Percentiles rank a stretch among this genome's conserved stretches.
These are phyloP conservation scores for Metarhizium album DNA, from an alignment of 2,329 filamentous ascomycete species.

Conservation along the genomic window DNA sequence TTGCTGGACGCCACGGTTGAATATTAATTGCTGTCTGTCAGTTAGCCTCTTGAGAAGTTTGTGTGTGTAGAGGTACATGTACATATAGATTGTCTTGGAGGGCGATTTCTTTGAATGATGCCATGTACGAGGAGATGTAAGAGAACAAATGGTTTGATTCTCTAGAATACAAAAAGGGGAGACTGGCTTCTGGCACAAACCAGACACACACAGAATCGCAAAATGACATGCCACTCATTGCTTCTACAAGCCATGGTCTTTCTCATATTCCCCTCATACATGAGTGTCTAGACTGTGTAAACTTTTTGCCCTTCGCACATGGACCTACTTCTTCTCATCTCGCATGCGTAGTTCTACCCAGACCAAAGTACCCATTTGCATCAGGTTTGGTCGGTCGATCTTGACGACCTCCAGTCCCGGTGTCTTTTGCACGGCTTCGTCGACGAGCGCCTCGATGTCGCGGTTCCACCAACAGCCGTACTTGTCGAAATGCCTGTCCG, in stretches of 20 bases:
- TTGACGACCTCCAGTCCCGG: slow-evolving; percentile 47
- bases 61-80: slow-evolving; percentile 20
- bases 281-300: neutral
- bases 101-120: slow-evolving; percentile 12
- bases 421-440: slow-evolving; percentile 33
- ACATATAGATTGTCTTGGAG: slow-evolving; percentile 19
- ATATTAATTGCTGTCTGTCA: neutral
- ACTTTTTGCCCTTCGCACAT: neutral
- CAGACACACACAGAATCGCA: slow-evolving; percentile 4
- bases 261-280: neutral
- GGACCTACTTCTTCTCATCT: slow-evolving; percentile 1
- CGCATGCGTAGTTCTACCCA: slow-evolving; percentile 41
- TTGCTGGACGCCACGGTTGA: neutral
- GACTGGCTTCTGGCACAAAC: slow-evolving; percentile 1
- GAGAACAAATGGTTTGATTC: neutral
- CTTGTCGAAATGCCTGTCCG: slow-evolving; percentile 42
- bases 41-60: neutral
- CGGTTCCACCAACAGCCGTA: slow-evolving; percentile 62
- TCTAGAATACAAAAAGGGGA: slow-evolving; percentile 1
- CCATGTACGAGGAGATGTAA: slow-evolving; percentile 12
- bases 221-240: slow-evolving; percentile 10
- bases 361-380: slow-evolving; percentile 47
- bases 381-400: slow-evolving; percentile 38
- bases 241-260: neutral
- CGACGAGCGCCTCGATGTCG: slow-evolving; percentile 45